phyloP scores from a whole-genome alignment of 1,284 basidiomycete species.

The Papiliotrema laurentii region DNA sequence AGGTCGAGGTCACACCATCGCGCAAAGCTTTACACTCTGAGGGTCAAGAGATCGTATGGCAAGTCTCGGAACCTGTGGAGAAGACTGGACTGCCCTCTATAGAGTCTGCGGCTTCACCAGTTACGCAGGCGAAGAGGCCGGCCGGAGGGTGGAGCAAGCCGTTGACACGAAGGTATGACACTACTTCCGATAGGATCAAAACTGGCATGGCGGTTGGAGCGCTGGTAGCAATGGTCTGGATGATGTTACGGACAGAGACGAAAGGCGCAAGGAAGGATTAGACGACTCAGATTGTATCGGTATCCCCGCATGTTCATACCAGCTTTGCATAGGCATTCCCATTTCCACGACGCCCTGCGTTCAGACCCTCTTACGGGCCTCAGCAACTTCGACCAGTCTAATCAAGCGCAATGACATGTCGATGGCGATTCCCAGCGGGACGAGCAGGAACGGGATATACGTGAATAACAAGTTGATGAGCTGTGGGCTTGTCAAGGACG shows the following conservation, averaged over 20 bases:
- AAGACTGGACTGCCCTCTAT: too few relatives aligned
- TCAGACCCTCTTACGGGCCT: conserved; percentile 17
- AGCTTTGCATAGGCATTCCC: not conserved
- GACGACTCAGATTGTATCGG: not conserved
- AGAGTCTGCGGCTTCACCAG: too few relatives aligned
- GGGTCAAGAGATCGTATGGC: not conserved
- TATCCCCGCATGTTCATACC: not conserved
- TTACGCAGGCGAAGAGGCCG: too few relatives aligned
- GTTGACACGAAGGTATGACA: not conserved
- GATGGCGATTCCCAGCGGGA: conserved; percentile 65
- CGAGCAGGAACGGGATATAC: conserved; percentile 70
- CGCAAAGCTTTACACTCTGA: not conserved
- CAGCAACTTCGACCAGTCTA: conserved; percentile 16
- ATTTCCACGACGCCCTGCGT: not conserved
- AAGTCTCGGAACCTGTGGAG: not conserved
- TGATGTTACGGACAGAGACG: not conserved
- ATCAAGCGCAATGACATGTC: conserved; percentile 56
- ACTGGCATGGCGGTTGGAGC: not conserved
- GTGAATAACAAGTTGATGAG: conserved; percentile 61
- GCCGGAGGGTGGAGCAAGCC: not conserved
- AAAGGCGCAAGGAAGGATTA: too few relatives aligned
- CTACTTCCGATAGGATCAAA: not conserved
- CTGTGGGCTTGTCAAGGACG: conserved; percentile 22
- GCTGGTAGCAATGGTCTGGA: not conserved
- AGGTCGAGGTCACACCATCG: conserved; percentile 58